phyloP scores from a whole-genome alignment of 805 yeast species.

The Candida montana region DNA sequence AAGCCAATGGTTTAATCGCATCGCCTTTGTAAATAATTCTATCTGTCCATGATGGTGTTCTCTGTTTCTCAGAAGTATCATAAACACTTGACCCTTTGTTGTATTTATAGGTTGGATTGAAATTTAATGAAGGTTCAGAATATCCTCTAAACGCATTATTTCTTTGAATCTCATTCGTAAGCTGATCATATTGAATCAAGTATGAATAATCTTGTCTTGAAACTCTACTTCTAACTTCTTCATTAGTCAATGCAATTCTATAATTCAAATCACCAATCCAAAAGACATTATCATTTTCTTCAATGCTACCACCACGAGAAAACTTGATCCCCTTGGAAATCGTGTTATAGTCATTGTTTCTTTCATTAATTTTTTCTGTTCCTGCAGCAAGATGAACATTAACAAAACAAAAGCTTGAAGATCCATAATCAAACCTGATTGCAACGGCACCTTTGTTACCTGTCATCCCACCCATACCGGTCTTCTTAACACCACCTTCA shows the following conservation, averaged over 20 bases:
- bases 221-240: constrained; percentile 59
- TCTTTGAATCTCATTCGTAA: constrained; percentile 64
- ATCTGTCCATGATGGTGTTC: constrained; percentile 97
- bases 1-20: constrained; percentile 55
- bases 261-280: constrained; percentile 97
- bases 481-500: constrained; percentile 90
- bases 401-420: constrained; percentile 74
- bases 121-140: constrained; percentile 69
- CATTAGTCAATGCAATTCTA: constrained; percentile 67
- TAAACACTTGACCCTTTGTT: constrained; percentile 67
- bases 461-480: constrained; percentile 94
- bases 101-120: constrained; percentile 88
- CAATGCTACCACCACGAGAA: constrained; percentile 66
- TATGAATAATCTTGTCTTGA: constrained; percentile 38
- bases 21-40: constrained; percentile 67
- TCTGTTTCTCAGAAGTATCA: constrained; percentile 86
- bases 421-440: constrained; percentile 76
- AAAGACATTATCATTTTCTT: constrained; percentile 79
- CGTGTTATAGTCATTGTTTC: constrained; percentile 78
- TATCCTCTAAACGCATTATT: constrained; percentile 72
- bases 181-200: constrained; percentile 70
- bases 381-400: constrained; percentile 97
- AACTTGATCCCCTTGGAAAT: constrained; percentile 74
- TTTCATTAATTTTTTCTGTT: constrained; percentile 67
- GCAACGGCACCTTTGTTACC: constrained; percentile 98